phyloP scores from a whole-genome alignment of 495 filamentous ascomycete genomes.

The Xylaria sp. region DNA sequence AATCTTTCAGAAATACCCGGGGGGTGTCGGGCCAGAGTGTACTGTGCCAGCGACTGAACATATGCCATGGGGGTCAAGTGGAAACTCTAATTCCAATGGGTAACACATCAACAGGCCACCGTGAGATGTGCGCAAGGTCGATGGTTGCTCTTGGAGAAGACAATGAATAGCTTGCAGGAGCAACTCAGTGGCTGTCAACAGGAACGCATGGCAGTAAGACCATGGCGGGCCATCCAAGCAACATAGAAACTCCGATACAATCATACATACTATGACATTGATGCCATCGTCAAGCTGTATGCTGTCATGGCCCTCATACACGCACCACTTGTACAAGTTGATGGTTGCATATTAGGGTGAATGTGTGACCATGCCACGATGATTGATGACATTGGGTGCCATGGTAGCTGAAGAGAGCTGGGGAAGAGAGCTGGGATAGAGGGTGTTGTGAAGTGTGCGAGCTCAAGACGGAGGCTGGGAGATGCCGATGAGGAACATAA shows the following conservation, averaged over 20 bases:
- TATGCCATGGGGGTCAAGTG: not conserved
- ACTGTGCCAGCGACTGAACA: not conserved
- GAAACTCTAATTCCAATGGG: not conserved
- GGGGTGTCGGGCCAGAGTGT: not conserved
- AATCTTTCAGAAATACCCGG: no score
- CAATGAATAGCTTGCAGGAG: not conserved
- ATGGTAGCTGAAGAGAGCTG: not conserved
- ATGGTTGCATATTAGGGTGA: not conserved
- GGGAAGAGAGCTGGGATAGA: not conserved
- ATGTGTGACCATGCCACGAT: constrained; percentile 1
- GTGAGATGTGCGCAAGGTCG: not conserved
- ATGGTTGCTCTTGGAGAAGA: not conserved
- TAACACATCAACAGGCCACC: not conserved
- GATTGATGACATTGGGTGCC: not conserved
- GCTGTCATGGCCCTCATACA: not conserved
- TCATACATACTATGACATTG: not conserved
- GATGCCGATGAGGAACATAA: not conserved
- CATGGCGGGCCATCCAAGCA: not conserved
- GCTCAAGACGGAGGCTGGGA: not conserved
- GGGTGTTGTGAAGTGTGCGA: not conserved
- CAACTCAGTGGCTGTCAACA: not conserved
- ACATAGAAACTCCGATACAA: not conserved
- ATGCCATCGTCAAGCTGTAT: not conserved
- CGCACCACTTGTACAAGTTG: not conserved
- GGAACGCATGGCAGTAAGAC: not conserved